Base-by-base conservation (phyloP, 2,329 filamentous ascomycete species). In the Thielaviopsis punctulata region DNA sequence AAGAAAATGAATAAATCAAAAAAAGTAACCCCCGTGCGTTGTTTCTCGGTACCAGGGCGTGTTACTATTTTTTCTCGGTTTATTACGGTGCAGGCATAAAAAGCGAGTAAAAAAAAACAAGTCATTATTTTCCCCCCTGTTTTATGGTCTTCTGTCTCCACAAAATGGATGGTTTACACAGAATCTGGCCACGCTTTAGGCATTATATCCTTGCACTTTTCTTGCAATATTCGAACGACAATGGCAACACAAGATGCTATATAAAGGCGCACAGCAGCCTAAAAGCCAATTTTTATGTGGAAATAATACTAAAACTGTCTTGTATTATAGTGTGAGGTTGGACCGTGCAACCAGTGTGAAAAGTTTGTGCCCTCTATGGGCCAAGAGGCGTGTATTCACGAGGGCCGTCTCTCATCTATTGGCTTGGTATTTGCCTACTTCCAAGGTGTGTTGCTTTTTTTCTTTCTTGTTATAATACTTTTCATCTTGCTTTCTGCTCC, bases 361-460 rank as follows among this genome's bases (percentile, higher is more conserved):
- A 54, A 49, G 45, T 51, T 54, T 27, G 46, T 39, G 45, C 52
- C 52, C 24, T 24, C 50, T n/a, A 50, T 41, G 45, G 15, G 24
- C n/a, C 24, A 33, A 15, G 48, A 33, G 30, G 48, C 49, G 3
- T 54, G 52, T 27, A 54, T 54, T 25, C 45, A 54, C 24, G 45
- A 46, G 43, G 49, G 48, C 10, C 49, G 49, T 12, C 49, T 51
- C 10, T 27, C 18, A n/a, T 33, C 41, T 5, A 51, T 51, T 45
- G 49, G 49, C 7, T 30, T 45, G n/a, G 49, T 51, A 25, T 51
- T 45, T 36, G 23, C 25, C 21, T 45, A 46, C 49, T 51, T 51
- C 45, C 18, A 24, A 15, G 49, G 49, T 51, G 30, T 39, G 49
- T 51, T 51, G 2, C 19, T 8, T 23, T 50, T n/a, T 13, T 50